phyloP scores from a whole-genome alignment of 257 asterid genomes.

The Solanum chmielewskii region DNA sequence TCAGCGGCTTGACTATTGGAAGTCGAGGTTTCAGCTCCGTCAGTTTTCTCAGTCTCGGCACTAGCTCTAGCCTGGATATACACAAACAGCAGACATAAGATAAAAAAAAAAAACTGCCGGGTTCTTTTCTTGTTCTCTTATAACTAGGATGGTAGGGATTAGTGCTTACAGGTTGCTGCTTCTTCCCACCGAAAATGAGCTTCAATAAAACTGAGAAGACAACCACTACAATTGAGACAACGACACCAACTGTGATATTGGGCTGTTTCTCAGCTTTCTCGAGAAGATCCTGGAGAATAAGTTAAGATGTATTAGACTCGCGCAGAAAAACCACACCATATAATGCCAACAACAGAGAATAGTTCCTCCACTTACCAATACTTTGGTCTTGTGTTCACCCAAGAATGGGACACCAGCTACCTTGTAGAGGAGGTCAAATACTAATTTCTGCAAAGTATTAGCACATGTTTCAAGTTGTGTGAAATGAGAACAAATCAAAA shows the following conservation, averaged over 20 bases:
- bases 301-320: background rate
- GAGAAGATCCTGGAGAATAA: slow-evolving; percentile 46
- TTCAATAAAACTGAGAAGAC: slow-evolving; percentile 49
- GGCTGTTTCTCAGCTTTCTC: slow-evolving; percentile 87
- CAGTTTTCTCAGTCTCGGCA: slow-evolving; percentile 35
- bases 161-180: slow-evolving; percentile 30
- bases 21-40: slow-evolving; percentile 39
- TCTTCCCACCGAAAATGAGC: slow-evolving; percentile 82
- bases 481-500: background rate
- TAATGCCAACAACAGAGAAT: background rate
- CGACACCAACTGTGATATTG: slow-evolving; percentile 59
- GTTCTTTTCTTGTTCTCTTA: background rate
- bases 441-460: slow-evolving; percentile 44
- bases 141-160: background rate
- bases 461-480: background rate
- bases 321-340: background rate
- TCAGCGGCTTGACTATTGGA: slow-evolving; percentile 47
- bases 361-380: slow-evolving; percentile 38
- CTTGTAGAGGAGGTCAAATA: slow-evolving; percentile 79
- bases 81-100: background rate
- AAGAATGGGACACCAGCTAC: slow-evolving; percentile 72
- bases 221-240: slow-evolving; percentile 36
- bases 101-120: background rate
- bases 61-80: slow-evolving; percentile 30
- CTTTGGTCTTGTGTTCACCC: slow-evolving; percentile 63